These are phyloP conservation scores for Talaromyces sp. DNA, from an alignment of 2,329 filamentous ascomycete genomes.

Conservation along the genomic window DNA sequence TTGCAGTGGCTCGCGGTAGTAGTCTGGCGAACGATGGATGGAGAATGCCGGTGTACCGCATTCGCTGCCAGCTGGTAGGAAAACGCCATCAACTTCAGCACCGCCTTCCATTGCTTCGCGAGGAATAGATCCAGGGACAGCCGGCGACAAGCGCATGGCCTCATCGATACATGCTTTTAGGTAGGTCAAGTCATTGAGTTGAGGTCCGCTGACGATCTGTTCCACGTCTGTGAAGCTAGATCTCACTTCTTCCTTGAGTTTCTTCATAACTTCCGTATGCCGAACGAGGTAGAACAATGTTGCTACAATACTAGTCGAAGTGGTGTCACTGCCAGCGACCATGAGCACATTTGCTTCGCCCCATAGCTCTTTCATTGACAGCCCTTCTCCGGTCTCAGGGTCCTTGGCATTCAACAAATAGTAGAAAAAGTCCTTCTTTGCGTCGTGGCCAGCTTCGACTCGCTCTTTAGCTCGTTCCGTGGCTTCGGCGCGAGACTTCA, in stretches of 20 bases:
- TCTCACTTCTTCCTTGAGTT: conserved; percentile 39
- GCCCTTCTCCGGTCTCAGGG: conserved; percentile 67
- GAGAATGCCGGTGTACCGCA: conserved; percentile 67
- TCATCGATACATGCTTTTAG: conserved; percentile 46
- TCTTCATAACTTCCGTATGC: conserved; percentile 32
- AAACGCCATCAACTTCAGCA: conserved; percentile 38
- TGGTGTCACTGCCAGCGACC: conserved; percentile 71
- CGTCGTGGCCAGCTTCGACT: conserved; percentile 60
- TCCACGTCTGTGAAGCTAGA: conserved; percentile 36
- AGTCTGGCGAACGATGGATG: conserved; percentile 64
- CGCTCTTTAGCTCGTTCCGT: conserved; percentile 61
- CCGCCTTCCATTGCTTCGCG: conserved; percentile 42
- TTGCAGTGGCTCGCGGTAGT: conserved; percentile 60
- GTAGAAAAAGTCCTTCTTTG: conserved; percentile 73
- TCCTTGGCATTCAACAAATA: conserved; percentile 70
- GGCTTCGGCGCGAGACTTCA: conserved; percentile 67
- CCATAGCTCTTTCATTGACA: conserved; percentile 66
- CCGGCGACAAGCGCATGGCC: conserved; percentile 41
- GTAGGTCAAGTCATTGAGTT: conserved; percentile 39
- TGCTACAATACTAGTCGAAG: conserved; percentile 59
- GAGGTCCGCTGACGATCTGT: conserved; percentile 37
- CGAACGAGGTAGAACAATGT: conserved; percentile 44
- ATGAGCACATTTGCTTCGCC: conserved; percentile 70
- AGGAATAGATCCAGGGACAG: conserved; percentile 39
- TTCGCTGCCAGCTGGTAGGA: conserved; percentile 54